A percentile compares a stretch with the other conserved stretches of the same genome.
phyloP scores from a whole-genome alignment of 164 flowering plant genomes.

The Vitis vinifera region DNA sequence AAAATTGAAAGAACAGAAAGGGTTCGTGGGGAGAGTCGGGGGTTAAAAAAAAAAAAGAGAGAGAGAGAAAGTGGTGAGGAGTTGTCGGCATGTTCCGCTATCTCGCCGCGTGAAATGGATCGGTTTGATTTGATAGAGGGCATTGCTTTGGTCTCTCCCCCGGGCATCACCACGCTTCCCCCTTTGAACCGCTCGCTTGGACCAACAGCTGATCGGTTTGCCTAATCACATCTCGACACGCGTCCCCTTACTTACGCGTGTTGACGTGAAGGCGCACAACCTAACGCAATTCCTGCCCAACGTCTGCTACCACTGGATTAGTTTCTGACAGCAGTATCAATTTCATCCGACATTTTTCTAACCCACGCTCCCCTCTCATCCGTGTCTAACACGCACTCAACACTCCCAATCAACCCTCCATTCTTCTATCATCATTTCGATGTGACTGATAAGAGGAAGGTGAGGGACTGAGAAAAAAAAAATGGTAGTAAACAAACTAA shows the following conservation, averaged over 20 bases:
- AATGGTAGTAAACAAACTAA: no score
- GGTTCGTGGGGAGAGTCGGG: no score
- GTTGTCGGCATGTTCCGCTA: constrained; percentile 27
- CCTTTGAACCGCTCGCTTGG: constrained; percentile 35
- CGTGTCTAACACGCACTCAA: neutral
- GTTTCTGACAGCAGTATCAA: constrained; percentile 17
- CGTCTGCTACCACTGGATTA: neutral
- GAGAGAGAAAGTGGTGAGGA: neutral
- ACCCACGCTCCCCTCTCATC: neutral
- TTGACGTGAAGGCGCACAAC: constrained; percentile 10
- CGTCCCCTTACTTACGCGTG: constrained; percentile 22
- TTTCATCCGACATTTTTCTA: constrained; percentile 9
- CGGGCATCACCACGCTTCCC: constrained; percentile 9
- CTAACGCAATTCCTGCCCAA: constrained; percentile 11
- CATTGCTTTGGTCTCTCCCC: neutral
- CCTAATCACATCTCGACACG: constrained; percentile 19
- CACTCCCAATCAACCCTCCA: no score
- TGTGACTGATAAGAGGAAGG: neutral
- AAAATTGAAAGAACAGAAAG: neutral
- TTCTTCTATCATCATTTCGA: no score
- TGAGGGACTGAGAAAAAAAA: no score
- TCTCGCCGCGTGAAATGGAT: constrained; percentile 30
- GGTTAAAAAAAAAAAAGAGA: no score
- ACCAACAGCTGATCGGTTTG: constrained; percentile 20
- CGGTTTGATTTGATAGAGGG: constrained; percentile 5